Evolutionary conservation across 257 asterid species (phyloP).

Genomic region (Buddleja alternifolia): DNA sequence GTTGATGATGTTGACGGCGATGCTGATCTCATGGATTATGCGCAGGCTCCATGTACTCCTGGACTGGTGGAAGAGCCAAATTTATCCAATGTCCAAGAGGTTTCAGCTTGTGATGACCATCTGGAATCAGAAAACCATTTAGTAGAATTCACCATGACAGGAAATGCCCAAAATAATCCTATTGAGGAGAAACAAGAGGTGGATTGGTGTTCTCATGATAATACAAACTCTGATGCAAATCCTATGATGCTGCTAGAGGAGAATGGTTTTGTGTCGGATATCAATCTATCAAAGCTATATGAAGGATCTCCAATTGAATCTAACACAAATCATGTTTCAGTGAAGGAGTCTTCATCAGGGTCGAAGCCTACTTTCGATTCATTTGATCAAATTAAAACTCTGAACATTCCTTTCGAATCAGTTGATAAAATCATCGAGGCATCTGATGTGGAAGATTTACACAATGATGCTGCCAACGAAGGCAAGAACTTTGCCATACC

Average conservation of each 20-base stretch:
- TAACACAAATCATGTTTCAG: slow-evolving; percentile 27
- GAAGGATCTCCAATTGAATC: slow-evolving; percentile 40
- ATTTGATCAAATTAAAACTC: slow-evolving; percentile 35
- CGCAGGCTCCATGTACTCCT: slow-evolving; percentile 95
- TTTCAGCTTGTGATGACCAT: slow-evolving; percentile 83
- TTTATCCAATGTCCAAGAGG: slow-evolving; percentile 74
- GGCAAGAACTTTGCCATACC: slow-evolving; percentile 27
- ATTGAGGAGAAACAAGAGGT: slow-evolving; percentile 42
- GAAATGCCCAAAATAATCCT: slow-evolving; percentile 35
- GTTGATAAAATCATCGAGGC: slow-evolving; percentile 35
- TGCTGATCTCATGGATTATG: slow-evolving; percentile 68
- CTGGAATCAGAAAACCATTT: slow-evolving; percentile 67
- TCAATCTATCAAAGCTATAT: slow-evolving; percentile 32
- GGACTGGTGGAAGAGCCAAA: slow-evolving; percentile 83
- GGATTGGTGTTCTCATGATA: slow-evolving; percentile 40
- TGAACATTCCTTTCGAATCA: slow-evolving; percentile 31
- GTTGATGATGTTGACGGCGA: slow-evolving; percentile 52
- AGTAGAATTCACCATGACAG: slow-evolving; percentile 43
- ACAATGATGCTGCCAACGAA: slow-evolving; percentile 32
- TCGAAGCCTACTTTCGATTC: slow-evolving; percentile 37
- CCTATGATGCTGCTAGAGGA: slow-evolving; percentile 38
- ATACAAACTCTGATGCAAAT: slow-evolving; percentile 41
- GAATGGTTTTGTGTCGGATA: slow-evolving; percentile 39
- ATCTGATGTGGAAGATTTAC: slow-evolving; percentile 42
- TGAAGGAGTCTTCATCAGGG: slow-evolving; percentile 38